Evolutionary conservation across 257 asterid species (phyloP), one percentile per base, ranked within the genome.

Genomic region (Scutellaria barbata): DNA sequence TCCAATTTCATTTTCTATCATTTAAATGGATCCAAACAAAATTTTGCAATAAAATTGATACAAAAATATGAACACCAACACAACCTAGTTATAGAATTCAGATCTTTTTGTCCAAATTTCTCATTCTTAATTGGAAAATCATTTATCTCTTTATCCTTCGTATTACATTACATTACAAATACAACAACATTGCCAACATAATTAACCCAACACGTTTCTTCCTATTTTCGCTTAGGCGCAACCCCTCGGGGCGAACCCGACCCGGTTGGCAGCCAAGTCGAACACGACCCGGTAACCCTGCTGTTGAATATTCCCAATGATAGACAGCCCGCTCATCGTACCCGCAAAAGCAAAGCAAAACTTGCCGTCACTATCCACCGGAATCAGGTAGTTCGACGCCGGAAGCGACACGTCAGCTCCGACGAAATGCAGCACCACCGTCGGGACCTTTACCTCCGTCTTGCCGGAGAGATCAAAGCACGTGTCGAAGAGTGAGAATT

Each of bases 291-390:
- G 88, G 53, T 86, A 88, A 64, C 91, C 83, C 79, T 87, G 94
- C 30, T 87, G 94, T 80, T 87, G 93, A 22, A 85, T 81, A 58
- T 87, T 87, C 8, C 93, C 93, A 39, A 87, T 78, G 1, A 87
- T 85, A 3, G 90, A 85, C 69, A 85, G 61, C 72, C 97, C 98
- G 76, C 86, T 73, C 62, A 16, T 57, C 0, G 97, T 87, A 3
- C 95, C 97, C 43, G 98, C 97, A 70, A 94, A 94, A 2, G 97
- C 99, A 37, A 94, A 94, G 83, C 99, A 91, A 53, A 94, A 94
- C 59, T 78, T 81, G 42, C 96, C 97, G 0, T 73, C 62, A 13
- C 66, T 68, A 43, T 91, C 91, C 77, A 94, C 98, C 68, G 98
- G 97, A 45, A 90, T 94, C 83, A 94, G 63, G 70, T 90, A 91